A percentile compares a stretch with the other conserved stretches of the same genome.
phyloP scores from a whole-genome alignment of 1,284 basidiomycete genomes.

The Marasmius tenuissimus region DNA sequence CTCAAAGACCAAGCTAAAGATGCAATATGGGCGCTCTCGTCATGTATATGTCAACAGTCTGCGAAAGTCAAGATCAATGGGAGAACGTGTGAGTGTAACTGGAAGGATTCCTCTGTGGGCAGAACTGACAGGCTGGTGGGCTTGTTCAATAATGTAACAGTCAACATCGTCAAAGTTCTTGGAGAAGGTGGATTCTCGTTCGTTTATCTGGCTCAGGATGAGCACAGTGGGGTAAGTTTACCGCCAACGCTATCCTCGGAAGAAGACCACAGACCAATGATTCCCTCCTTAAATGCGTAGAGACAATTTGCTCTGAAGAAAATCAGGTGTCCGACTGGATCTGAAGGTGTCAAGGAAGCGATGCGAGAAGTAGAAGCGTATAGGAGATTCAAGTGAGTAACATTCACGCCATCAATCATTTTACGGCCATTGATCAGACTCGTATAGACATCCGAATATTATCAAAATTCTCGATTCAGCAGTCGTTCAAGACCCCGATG shows the following conservation, averaged over 20 bases:
- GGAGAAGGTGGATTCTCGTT: constrained; percentile 97
- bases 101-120: not conserved
- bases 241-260: not conserved
- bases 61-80: constrained; percentile 93
- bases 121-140: not conserved
- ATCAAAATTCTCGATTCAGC: constrained; percentile 92
- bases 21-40: constrained; percentile 75
- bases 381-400: constrained; percentile 80
- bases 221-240: constrained; percentile 69
- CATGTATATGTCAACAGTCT: constrained; percentile 77
- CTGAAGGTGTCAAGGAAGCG: constrained; percentile 79
- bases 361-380: constrained; percentile 93
- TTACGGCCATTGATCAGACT: not conserved
- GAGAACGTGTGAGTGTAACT: constrained; percentile 68
- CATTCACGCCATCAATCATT: not conserved
- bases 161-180: constrained; percentile 86
- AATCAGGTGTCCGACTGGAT: constrained; percentile 83
- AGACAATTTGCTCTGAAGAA: constrained; percentile 94
- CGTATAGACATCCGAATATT: constrained; percentile 79
- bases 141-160: constrained; percentile 31
- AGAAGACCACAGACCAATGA: not conserved
- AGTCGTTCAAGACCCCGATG: constrained; percentile 88
- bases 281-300: constrained; percentile 32
- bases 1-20: constrained; percentile 78
- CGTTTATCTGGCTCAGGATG: constrained; percentile 90